Evolutionary conservation across 805 yeast genomes (phyloP).

Genomic region (Sugiyamaella valdiviana): DNA sequence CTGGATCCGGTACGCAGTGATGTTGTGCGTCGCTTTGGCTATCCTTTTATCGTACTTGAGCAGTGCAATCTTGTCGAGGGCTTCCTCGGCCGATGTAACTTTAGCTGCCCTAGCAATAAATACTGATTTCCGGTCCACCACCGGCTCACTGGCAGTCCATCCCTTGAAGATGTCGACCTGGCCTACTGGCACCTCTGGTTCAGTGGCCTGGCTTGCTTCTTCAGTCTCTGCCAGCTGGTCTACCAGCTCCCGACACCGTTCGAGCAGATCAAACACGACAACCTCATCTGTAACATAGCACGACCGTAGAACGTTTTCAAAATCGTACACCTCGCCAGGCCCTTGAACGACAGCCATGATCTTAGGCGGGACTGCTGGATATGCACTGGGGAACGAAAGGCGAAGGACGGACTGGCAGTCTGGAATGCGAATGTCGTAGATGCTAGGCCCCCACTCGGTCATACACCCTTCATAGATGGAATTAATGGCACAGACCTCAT

Average conservation of each 20-base stretch:
- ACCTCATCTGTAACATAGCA: conserved; percentile 59
- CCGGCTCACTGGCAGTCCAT: conserved; percentile 74
- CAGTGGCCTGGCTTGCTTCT: conserved; percentile 8
- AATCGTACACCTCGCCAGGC: conserved; percentile 9
- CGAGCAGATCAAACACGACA: conserved; percentile 73
- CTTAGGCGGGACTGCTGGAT: conserved; percentile 64
- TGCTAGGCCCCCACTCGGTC: conserved; percentile 27
- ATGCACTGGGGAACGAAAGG: conserved; percentile 61
- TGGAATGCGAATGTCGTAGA: conserved; percentile 52
- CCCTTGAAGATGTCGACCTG: conserved; percentile 49
- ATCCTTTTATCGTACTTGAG: conserved; percentile 63
- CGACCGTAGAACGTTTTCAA: conserved; percentile 30
- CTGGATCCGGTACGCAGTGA: conserved; percentile 79
- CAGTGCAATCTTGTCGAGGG: conserved; percentile 43
- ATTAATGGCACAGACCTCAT: conserved; percentile 76
- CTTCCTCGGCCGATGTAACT: conserved; percentile 64
- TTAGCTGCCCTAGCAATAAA: conserved; percentile 70
- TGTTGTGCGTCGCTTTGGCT: conserved; percentile 65
- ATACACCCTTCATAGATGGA: conserved; percentile 77
- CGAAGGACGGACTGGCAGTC: conserved; percentile 57
- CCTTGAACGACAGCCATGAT: conserved; percentile 48
- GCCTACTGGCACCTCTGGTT: conserved; percentile 1
- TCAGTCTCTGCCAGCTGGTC: conserved; percentile 21
- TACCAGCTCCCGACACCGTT: conserved; percentile 23
- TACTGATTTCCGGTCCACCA: conserved; percentile 76